Base-by-base conservation (phyloP, 805 yeast species). In the Wickerhamomyces subpelliculosus region DNA sequence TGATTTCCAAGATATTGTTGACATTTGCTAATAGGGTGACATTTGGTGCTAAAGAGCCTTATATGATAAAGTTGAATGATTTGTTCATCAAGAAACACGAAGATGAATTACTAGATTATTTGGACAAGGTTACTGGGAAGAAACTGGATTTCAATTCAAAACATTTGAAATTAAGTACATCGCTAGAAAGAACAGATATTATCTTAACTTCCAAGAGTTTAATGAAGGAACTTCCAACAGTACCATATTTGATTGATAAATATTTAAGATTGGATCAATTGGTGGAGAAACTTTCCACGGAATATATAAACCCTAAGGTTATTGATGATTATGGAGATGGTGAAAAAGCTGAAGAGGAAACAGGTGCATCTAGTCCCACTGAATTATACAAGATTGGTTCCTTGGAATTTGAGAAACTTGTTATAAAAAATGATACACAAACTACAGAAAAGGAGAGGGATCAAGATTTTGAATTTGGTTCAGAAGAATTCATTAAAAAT, bases 21-120 rank as follows among this genome's bases (percentile, higher is more conserved):
- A 83, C 84, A 22, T 70, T 90, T 42, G 86, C 96, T 3, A 90
- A 83, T 46, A 62, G 95, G 34, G 75, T 80, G 18, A 60, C 61
- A 34, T 87, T 93, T 58, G 82, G 85, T 8, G 78, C 79, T 34
- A 90, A 89, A 52, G 97, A 90, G 52, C 87, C 93, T 0, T 86
- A 81, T 67, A 65, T 90, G 60, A 65, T 73, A 16, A 66, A 63
- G 25, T 70, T 90, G 76, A 90, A 93, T 57, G 52, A 52, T 1
- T 46, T 39, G 3, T 88, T 90, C 48, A 67, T 90, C 17, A 64
- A 67, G 3, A 65, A 62, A 13, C 80, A 82, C 49, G 69, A 69
- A 37, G 60, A 48, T 0, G 85, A 84, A 47, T 61, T 88, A 8
- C 50, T 67, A n/a, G 77, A 75, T 14, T 90, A 85, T 61, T 73